Percentiles rank a stretch among this genome's conserved stretches.
phyloP scores from a whole-genome alignment of 1,284 basidiomycete genomes.

The Sanghuangporus baumii region DNA sequence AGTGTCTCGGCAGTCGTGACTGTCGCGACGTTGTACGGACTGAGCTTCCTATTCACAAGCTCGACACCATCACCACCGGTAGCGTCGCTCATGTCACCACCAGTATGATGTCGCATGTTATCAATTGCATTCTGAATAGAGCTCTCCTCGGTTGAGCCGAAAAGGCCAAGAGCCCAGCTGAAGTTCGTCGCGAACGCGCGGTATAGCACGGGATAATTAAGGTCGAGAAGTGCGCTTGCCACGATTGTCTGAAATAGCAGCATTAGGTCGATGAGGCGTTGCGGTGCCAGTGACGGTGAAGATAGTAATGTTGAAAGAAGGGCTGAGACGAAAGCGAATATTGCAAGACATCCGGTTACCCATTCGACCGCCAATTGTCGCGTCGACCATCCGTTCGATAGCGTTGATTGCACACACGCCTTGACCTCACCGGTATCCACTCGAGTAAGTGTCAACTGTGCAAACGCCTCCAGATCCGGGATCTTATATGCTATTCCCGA shows the following conservation, averaged over 20 bases:
- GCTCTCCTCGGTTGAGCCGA: conserved; percentile 49
- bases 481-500: conserved; percentile 82
- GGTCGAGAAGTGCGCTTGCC: conserved; percentile 67
- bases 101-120: conserved; percentile 75
- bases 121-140: conserved; percentile 77
- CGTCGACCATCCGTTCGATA: conserved; percentile 87
- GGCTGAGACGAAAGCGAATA: conserved; percentile 65
- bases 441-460: conserved; percentile 73
- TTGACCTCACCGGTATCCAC: conserved; percentile 63
- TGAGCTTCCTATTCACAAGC: conserved; percentile 73
- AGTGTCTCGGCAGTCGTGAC: conserved; percentile 13
- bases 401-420: conserved; percentile 87
- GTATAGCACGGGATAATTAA: conserved; percentile 87
- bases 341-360: conserved; percentile 65
- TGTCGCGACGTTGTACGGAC: conserved; percentile 59
- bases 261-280: conserved; percentile 76
- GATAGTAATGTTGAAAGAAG: conserved; percentile 52
- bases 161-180: conserved; percentile 84
- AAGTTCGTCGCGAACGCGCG: conserved; percentile 81
- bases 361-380: conserved; percentile 74
- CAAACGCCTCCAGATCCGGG: conserved; percentile 90
- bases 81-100: conserved; percentile 63
- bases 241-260: conserved; percentile 81
- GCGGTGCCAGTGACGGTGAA: conserved; percentile 43
- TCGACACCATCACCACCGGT: conserved; percentile 53